Base-by-base conservation (phyloP, 768 basidiomycete species). In the Pulveroboletus sp. region DNA sequence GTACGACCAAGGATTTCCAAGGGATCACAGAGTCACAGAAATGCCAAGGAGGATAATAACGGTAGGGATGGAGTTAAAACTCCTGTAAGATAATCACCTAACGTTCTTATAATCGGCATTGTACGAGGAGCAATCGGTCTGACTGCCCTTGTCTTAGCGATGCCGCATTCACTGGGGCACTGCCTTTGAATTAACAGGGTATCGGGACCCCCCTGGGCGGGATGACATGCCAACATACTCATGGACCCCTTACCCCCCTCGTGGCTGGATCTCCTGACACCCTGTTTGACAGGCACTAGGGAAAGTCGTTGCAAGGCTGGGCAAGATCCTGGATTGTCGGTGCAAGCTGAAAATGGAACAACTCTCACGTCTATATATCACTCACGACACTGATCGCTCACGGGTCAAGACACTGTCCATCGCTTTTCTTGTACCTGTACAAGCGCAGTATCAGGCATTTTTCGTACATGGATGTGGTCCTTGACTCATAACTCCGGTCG, bases 281-380 rank as follows among this genome's bases (percentile, higher is more conserved):
- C 66, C 66, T 52, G 21, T 56, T 58, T 54, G 64, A 62, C 60
- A 68, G 59, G 57, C 57, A 61, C 63, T 65, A 47, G 57, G 56
- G 57, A 50, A 55, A 52, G 46, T 40, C 36, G 54, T 57, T 41
- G 55, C 45, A 62, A 67, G 54, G 52, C 52, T 37, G 49, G 44
- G n/a, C 51, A n/a, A 63, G 58, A 66, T 64, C 55, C 62, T 66
- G 52, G 61, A 64, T 64, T 63, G 62, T 63, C 62, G 64, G 50
- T 62, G 43, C 48, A 61, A 49, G 24, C 56, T 51, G 49, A 57
- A 63, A 56, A 59, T 46, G 56, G 56, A 28, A 49, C 39, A 33
- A 45, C 50, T 68, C 67, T 53, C 67, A 68, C 67, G 66, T 49
- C 63, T 62, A 68, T 68, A 63, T 64, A 68, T 68, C 67, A 70